Percentiles rank a stretch among this genome's conserved stretches.
These are phyloP conservation scores for Phytophthora syringae DNA, from an alignment of 352 stramenopile genomes.

Conservation along the genomic window DNA sequence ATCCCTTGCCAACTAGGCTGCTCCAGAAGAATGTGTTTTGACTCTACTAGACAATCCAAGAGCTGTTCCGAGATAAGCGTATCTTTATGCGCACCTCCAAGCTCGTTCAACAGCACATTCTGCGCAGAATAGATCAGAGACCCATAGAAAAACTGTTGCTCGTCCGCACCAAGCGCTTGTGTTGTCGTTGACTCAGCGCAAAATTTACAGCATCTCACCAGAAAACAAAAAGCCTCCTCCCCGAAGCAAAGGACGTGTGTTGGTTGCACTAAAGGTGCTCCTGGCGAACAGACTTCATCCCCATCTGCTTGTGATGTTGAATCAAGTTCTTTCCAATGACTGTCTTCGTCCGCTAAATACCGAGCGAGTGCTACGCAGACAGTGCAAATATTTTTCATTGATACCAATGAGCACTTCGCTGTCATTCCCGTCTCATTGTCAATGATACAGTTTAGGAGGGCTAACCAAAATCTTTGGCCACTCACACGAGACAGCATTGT, in stretches of 20 bases:
- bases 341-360: constrained; percentile 61
- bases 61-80: constrained; percentile 29
- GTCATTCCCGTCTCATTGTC: constrained; percentile 51
- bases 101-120: constrained; percentile 58
- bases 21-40: constrained; percentile 68
- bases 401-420: constrained; percentile 52
- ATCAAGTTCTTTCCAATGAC: constrained; percentile 21
- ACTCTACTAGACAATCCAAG: constrained; percentile 49
- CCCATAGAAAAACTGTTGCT: constrained; percentile 79
- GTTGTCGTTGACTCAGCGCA: constrained; percentile 41
- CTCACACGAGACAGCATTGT: constrained; percentile 12
- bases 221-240: constrained; percentile 54
- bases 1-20: constrained; percentile 69
- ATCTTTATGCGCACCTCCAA: constrained; percentile 51
- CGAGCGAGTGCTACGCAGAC: constrained; percentile 57
- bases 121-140: constrained; percentile 73
- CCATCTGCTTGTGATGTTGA: not conserved
- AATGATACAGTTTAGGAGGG: constrained; percentile 59
- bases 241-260: constrained; percentile 50
- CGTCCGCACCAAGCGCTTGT: constrained; percentile 53
- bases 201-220: constrained; percentile 52
- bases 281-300: not conserved
- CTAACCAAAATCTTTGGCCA: constrained; percentile 70
- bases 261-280: not conserved
- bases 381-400: constrained; percentile 64